A percentile compares a stretch with the other conserved stretches of the same genome.
phyloP scores from a whole-genome alignment of 768 basidiomycete species.

The Lactifluus piperatus region DNA sequence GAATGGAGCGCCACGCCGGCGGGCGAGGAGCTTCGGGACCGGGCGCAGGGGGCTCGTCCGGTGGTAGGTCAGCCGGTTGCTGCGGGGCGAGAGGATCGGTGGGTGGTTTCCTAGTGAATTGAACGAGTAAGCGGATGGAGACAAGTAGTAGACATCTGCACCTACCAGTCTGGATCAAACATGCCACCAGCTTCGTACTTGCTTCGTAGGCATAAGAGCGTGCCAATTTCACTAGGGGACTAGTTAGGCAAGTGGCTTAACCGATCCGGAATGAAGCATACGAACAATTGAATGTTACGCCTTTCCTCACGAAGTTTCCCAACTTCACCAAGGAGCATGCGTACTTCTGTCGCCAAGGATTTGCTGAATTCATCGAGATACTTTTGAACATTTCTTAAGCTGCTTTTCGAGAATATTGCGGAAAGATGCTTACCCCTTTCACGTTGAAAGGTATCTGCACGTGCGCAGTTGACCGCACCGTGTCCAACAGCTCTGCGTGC shows the following conservation, averaged over 20 bases:
- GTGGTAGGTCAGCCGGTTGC: conserved; percentile 18
- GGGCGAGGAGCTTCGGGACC: conserved; percentile 21
- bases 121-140: not conserved
- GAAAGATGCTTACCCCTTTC: conserved; percentile 49
- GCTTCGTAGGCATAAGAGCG: conserved; percentile 56
- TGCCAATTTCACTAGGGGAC: conserved; percentile 60
- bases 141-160: not conserved
- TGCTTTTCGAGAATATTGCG: not conserved
- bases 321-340: conserved; percentile 75
- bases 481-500: conserved; percentile 57
- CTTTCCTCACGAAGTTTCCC: conserved; percentile 75
- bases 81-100: conserved; percentile 26
- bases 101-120: conserved; percentile 34
- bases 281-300: conserved; percentile 70
- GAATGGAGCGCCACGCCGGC: conserved; percentile 21
- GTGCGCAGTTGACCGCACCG: conserved; percentile 61
- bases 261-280: conserved; percentile 10
- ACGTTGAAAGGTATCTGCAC: conserved; percentile 81
- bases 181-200: conserved; percentile 82
- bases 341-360: conserved; percentile 73
- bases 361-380: conserved; percentile 86
- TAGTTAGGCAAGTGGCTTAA: not conserved
- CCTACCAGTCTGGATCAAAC: conserved; percentile 73
- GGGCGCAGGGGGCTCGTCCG: conserved; percentile 22
- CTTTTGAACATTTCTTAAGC: conserved; percentile 28